Base-by-base conservation (phyloP, 345 rosid genomes). In the Triadica sebifera region DNA sequence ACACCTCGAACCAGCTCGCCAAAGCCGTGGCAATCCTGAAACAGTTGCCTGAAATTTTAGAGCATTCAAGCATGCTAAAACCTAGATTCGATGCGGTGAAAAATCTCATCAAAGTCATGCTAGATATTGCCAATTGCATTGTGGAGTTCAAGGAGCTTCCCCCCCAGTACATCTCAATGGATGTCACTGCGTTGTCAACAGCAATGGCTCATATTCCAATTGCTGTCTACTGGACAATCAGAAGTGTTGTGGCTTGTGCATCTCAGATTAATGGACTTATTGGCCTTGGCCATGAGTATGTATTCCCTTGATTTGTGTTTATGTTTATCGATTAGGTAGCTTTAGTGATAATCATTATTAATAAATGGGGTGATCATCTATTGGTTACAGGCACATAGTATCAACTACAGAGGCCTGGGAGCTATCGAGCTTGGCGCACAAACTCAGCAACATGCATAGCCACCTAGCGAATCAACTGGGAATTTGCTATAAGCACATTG, bases 221-320 rank as follows among this genome's bases (percentile, higher is more conserved):
- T 34, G 89, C 97, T 12, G 95, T 93, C 59, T 90, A 91, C 75
- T 91, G 96, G 98, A 89, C 93, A 57, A 84, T 90, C 70, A 84
- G 94, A 76, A 77, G 93, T 66, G 86, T 89, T 12, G 75, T 90
- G 77, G 90, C 88, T 34, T 90, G 94, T 73, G 84, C 89, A 6
- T 39, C 90, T 41, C 92, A 88, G 82, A 86, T 93, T 81, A 80
- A 78, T 19, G 81, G 87, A 59, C 86, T 86, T 38, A 82, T 87
- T 70, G 82, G 88, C 60, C 77, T 86, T 71, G 87, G 86, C 60
- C 85, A 79, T 57, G 94, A 91, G 97, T 91, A 85, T 12, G 88
- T 67, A 6, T 4, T 64, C 12, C 2, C 6, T 62, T n/a, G 4
- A 62, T 64, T 6, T 63, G 6, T 43, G 10, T 8, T 1, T 19